Evolutionary conservation across 345 rosid species (phyloP), one percentile per base, ranked within the genome.

Genomic region (Lepidium sativum): DNA sequence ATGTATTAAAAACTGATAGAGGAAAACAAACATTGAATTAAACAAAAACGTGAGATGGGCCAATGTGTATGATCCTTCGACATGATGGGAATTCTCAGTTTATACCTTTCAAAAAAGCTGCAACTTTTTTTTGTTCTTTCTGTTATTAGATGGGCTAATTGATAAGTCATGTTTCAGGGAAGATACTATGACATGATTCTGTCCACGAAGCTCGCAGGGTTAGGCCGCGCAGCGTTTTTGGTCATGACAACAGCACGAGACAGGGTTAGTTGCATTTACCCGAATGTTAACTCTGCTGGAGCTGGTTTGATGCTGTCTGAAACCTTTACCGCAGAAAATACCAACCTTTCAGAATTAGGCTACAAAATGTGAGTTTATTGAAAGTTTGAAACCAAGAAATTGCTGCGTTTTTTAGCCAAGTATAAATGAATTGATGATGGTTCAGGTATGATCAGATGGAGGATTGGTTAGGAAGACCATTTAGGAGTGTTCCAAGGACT

Each of bases 41-140:
- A 92, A 89, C 75, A 92, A 92, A 87, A 89, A 86, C 68, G 97
- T 92, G 67, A 86, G 97, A 57, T 92, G 97, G 96, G 96, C 97
- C 17, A 67, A 76, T 77, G 94, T n/a, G 33, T 92, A 87, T 70
- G 98, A 92, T 69, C 85, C n/a, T n/a, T n/a, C n/a, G 97, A 92
- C 82, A 86, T 87, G 89, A 27, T 86, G 7, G 98, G 98, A 63
- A 17, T 86, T 31, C 80, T 89, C 50, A 92, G 98, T 92, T 60
- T 27, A 76, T 65, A 45, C 15, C 38, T 35, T 40, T 33, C 20
- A 2, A 7, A 31, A 2, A 4, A 9, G 23, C 29, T 14, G 31
- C 6, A 50, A 39, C 2, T 9, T 47, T 44, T 18, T 16, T 34
- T 35, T 0, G 0, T 5, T n/a, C 6, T 33, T 16, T 54, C 20